phyloP scores from a whole-genome alignment of 2,329 filamentous ascomycete genomes.

The Sporothrix humicola region DNA sequence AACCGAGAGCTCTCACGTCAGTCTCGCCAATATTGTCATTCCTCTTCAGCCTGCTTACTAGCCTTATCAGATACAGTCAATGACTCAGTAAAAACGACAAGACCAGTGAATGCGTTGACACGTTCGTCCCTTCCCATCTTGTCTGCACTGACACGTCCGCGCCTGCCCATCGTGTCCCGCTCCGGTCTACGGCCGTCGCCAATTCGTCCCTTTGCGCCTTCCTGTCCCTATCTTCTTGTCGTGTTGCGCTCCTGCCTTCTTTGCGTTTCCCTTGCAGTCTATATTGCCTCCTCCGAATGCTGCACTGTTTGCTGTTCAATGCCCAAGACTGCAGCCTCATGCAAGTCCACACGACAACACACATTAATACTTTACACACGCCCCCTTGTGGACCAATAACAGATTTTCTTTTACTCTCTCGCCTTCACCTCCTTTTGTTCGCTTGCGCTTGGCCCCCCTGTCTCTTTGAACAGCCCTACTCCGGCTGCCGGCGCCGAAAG shows the following conservation, averaged over 20 bases:
- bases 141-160: conserved; percentile 3
- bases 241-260: background rate
- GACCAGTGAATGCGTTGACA: background rate
- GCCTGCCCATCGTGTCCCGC: conserved; percentile 5
- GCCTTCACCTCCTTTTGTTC: conserved; percentile 12
- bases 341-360: conserved; percentile 21
- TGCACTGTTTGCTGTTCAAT: background rate
- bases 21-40: background rate
- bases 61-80: background rate
- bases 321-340: background rate
- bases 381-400: conserved; percentile 20
- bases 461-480: background rate
- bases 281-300: background rate
- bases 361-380: background rate
- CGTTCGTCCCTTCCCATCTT: conserved; percentile 4
- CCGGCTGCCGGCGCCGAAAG: conserved; percentile 18
- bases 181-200: conserved; percentile 18
- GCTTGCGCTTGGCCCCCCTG: conserved; percentile 11
- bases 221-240: background rate
- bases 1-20: background rate
- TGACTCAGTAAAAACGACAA: background rate
- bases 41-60: background rate
- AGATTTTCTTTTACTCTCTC: background rate
- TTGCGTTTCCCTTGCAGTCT: conserved; percentile 8
- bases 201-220: conserved; percentile 18